phyloP scores from a whole-genome alignment of 306 rosid genomes.

The Urtica urens region DNA sequence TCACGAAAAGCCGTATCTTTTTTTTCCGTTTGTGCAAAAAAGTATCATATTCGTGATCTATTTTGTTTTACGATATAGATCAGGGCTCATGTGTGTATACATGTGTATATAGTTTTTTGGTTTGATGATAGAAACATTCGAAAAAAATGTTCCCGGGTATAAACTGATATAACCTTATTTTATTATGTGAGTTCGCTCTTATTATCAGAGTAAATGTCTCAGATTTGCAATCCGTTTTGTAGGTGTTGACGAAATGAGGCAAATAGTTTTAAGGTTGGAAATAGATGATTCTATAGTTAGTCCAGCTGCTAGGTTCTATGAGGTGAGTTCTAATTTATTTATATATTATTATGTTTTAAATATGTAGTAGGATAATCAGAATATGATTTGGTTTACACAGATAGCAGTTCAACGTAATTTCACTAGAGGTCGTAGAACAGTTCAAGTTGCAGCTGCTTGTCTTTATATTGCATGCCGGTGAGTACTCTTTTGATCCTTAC shows the following conservation, averaged over 20 bases:
- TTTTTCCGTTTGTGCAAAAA: neutral
- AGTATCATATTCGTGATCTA: neutral
- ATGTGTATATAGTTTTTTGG: too few species aligned
- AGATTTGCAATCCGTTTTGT: neutral
- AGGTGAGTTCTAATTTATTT: neutral
- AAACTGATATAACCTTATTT: neutral
- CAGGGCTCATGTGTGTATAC: too few species aligned
- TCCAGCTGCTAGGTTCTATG: slow-evolving; percentile 18
- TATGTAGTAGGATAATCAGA: neutral
- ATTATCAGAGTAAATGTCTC: neutral
- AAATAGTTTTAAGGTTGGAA: slow-evolving; percentile 5
- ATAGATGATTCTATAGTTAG: slow-evolving; percentile 15
- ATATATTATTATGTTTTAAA: neutral
- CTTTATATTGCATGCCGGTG: slow-evolving; percentile 80
- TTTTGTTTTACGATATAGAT: neutral
- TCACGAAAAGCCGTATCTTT: neutral
- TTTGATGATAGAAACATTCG: too few species aligned
- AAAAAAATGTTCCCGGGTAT: neutral
- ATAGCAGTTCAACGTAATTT: slow-evolving; percentile 60
- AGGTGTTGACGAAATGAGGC: slow-evolving; percentile 18
- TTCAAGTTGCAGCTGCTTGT: slow-evolving; percentile 69
- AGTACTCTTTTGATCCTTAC: slow-evolving; percentile 1
- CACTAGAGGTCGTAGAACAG: slow-evolving; percentile 66
- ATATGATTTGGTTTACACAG: slow-evolving; percentile 16
- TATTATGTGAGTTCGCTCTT: neutral